Conservation (phyloP, 306 rosid species). For the Gillenia trifoliata region DNA sequence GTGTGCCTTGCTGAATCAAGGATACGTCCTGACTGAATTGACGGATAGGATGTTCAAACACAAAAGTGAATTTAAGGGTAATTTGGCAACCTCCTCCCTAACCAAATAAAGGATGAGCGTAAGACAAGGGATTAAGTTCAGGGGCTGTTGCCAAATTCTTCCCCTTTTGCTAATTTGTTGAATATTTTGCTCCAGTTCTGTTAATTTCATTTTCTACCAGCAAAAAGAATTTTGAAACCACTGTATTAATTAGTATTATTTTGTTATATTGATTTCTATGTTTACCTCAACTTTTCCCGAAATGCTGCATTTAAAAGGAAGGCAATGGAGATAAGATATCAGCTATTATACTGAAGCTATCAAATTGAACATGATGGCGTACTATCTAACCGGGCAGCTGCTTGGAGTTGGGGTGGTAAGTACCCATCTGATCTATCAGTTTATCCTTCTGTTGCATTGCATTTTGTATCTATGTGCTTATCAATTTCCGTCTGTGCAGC, state of each 20-base stretch:
- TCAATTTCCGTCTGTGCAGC: slow-evolving; percentile 42
- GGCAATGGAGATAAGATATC: slow-evolving; percentile 66
- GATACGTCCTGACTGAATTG: too few species aligned
- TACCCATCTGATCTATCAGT: slow-evolving; percentile 11
- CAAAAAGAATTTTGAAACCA: background rate
- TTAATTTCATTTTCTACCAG: background rate
- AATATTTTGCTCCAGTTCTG: background rate
- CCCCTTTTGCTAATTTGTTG: background rate
- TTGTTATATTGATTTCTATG: background rate
- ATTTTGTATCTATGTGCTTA: slow-evolving; percentile 3
- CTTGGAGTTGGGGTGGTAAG: slow-evolving; percentile 83
- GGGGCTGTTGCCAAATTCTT: background rate
- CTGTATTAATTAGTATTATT: background rate
- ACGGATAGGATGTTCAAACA: too few species aligned
- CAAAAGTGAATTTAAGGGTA: too few species aligned
- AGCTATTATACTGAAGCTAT: slow-evolving; percentile 71
- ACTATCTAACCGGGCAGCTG: slow-evolving; percentile 88
- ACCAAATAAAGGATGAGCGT: too few species aligned
- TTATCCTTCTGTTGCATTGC: slow-evolving; percentile 11
- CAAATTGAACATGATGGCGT: slow-evolving; percentile 48
- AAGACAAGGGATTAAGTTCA: background rate
- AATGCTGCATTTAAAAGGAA: slow-evolving; percentile 80
- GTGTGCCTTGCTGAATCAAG: too few species aligned
- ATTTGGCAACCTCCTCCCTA: too few species aligned
- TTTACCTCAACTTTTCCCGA: slow-evolving; percentile 29